Evolutionary conservation across 495 filamentous ascomycete species (phyloP).

Genomic region (Talaromyces borbonicus): DNA sequence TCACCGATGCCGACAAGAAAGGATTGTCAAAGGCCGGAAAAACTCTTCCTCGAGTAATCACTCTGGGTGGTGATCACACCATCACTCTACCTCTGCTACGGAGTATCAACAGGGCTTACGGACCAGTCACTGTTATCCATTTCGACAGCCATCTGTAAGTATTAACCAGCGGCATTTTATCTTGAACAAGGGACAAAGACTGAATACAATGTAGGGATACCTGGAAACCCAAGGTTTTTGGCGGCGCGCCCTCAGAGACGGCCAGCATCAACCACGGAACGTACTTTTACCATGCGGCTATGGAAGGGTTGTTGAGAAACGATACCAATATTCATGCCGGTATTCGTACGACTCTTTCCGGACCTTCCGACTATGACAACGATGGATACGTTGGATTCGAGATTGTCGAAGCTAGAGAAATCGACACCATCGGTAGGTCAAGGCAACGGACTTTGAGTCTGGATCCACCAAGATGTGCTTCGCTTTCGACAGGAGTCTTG

Average conservation of each 20-base stretch:
- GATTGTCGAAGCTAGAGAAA: constrained; percentile 70
- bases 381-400: constrained; percentile 78
- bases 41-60: constrained; percentile 54
- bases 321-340: constrained; percentile 81
- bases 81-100: constrained; percentile 54
- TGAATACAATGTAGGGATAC: constrained; percentile 35
- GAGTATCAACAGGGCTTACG: constrained; percentile 57
- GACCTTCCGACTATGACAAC: constrained; percentile 66
- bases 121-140: constrained; percentile 58
- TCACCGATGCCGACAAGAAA: constrained; percentile 32
- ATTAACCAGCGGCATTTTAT: not conserved
- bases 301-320: constrained; percentile 67
- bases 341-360: constrained; percentile 67
- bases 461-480: no score
- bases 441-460: no score
- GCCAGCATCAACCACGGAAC: constrained; percentile 81
- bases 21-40: constrained; percentile 46
- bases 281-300: constrained; percentile 60
- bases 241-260: constrained; percentile 49
- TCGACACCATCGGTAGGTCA: constrained; percentile 62
- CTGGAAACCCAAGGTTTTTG: constrained; percentile 63
- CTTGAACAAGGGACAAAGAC: not conserved
- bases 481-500: no score
- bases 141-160: constrained; percentile 59
- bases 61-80: constrained; percentile 58